phyloP scores from a whole-genome alignment of 164 flowering plant species.

The Vitis cinerea region DNA sequence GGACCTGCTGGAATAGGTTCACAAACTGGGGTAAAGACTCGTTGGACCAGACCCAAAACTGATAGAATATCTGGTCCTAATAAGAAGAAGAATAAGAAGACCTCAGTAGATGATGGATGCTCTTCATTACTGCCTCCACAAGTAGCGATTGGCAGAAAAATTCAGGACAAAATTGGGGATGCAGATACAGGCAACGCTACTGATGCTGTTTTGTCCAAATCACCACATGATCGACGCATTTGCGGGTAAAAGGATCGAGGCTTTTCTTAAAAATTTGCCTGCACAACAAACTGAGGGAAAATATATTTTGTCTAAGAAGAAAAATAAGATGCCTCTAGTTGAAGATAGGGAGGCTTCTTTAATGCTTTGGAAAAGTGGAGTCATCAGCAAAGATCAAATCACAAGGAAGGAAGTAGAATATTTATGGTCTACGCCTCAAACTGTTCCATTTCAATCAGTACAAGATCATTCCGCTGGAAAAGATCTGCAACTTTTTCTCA shows the following conservation, averaged over 20 bases:
- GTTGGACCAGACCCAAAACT: slow-evolving; percentile 8
- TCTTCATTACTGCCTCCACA: slow-evolving; percentile 12
- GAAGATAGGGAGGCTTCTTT: slow-evolving; percentile 15
- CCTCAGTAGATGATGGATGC: slow-evolving; percentile 18
- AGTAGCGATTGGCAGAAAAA: slow-evolving; percentile 11
- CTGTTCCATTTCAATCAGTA: slow-evolving; percentile 9
- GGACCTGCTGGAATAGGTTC: slow-evolving; percentile 4
- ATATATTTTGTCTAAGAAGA: slow-evolving; percentile 25
- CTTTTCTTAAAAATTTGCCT: slow-evolving; percentile 16
- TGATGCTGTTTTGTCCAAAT: slow-evolving; percentile 12
- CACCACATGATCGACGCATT: slow-evolving; percentile 13
- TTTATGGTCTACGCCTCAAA: slow-evolving; percentile 5
- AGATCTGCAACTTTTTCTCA: slow-evolving; percentile 22
- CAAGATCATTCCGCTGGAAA: slow-evolving; percentile 15
- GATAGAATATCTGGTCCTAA: slow-evolving; percentile 14
- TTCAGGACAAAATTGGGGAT: slow-evolving; percentile 12
- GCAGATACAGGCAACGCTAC: slow-evolving; percentile 5
- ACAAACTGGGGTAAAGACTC: slow-evolving; percentile 11
- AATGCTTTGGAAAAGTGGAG: slow-evolving; percentile 13
- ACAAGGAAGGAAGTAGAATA: slow-evolving; percentile 17
- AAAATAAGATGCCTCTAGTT: slow-evolving; percentile 26
- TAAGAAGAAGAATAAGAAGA: slow-evolving; percentile 37
- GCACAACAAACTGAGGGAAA: slow-evolving; percentile 14
- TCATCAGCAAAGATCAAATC: slow-evolving; percentile 12
- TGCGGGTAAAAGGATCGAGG: slow-evolving; percentile 11